Conservation (phyloP, 495 filamentous ascomycete species). For the Talaromyces trachyspermus region DNA sequence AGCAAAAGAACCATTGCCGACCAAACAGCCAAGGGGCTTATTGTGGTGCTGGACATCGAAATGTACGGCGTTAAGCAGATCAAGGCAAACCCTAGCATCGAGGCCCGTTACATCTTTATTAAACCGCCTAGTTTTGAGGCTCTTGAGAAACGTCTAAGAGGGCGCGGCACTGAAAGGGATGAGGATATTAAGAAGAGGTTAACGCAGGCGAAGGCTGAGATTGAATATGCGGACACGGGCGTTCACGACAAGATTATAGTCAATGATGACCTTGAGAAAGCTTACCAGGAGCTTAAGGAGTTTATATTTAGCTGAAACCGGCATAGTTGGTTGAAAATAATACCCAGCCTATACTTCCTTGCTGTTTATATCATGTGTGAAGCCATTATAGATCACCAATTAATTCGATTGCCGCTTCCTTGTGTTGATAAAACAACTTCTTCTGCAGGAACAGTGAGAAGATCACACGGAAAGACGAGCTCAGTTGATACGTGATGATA, state of each 20-base stretch:
- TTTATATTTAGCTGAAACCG: no score
- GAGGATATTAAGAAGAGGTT: conserved; percentile 68
- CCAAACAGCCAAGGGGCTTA: conserved; percentile 49
- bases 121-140: conserved; percentile 68
- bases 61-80: conserved; percentile 97
- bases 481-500: no score
- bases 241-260: conserved; percentile 81
- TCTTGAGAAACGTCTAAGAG: conserved; percentile 69
- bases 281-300: conserved; percentile 69
- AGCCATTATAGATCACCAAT: no score
- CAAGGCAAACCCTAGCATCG: conserved; percentile 43
- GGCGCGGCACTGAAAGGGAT: conserved; percentile 79
- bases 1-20: conserved; percentile 67
- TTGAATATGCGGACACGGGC: conserved; percentile 68
- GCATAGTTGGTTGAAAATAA: no score
- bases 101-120: conserved; percentile 77
- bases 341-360: no score
- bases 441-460: no score
- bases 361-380: no score
- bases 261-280: conserved; percentile 81
- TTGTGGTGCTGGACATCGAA: conserved; percentile 68
- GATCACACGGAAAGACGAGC: no score
- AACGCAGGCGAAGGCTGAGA: conserved; percentile 70
- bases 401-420: no score
- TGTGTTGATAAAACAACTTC: no score